Percentiles rank a stretch among this genome's conserved stretches.
These are phyloP conservation scores for Diaporthe sp. DNA, from an alignment of 2,329 filamentous ascomycete species.

Conservation along the genomic window DNA sequence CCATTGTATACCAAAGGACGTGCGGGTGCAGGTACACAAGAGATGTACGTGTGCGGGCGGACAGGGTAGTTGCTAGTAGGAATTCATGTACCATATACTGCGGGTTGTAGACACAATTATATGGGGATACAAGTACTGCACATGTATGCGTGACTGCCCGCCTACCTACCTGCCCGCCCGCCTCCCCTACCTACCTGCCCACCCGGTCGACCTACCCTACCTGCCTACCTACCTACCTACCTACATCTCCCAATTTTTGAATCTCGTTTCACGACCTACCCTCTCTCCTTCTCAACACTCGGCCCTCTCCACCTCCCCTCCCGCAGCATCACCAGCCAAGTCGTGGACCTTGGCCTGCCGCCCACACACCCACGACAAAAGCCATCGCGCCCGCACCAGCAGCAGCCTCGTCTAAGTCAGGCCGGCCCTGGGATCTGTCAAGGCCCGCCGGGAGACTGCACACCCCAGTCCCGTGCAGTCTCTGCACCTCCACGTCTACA, in stretches of 20 bases:
- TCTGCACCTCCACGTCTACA: conserved; percentile 37
- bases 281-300: conserved; percentile 33
- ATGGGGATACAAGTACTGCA: not conserved
- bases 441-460: conserved; percentile 34
- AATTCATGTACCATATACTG: not conserved
- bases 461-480: conserved; percentile 36
- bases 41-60: conserved; percentile 15
- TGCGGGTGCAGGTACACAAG: conserved; percentile 20
- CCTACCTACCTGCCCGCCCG: not conserved
- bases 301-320: conserved; percentile 24
- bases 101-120: not conserved
- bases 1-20: conserved; percentile 1
- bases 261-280: conserved; percentile 36
- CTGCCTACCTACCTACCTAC: not conserved
- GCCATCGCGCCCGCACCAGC: conserved; percentile 24
- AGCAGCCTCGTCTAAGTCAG: conserved; percentile 38
- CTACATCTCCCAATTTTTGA: conserved; percentile 35
- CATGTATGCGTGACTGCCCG: conserved; percentile 1
- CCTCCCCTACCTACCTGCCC: not conserved
- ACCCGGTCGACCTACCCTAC: not conserved
- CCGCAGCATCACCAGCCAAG: conserved; percentile 22
- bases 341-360: not conserved
- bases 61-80: not conserved
- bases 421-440: conserved; percentile 27
- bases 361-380: conserved; percentile 22